Evolutionary conservation across 2,329 filamentous ascomycete species (phyloP).

Genomic region (Curvularia sp.): DNA sequence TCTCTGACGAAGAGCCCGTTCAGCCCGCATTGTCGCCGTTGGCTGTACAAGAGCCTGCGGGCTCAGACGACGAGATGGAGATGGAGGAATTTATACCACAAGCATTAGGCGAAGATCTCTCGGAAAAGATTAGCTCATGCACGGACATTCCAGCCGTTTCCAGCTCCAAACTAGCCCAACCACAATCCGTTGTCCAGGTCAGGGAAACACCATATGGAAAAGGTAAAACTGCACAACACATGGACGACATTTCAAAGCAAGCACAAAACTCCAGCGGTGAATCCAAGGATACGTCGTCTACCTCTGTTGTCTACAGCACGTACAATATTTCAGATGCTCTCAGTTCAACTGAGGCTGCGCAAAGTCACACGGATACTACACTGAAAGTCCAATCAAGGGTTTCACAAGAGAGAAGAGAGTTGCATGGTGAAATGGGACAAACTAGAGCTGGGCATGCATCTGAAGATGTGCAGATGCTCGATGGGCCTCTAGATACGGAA

Average conservation of each 20-base stretch:
- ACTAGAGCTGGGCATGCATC: too few species aligned
- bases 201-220: constrained; percentile 42
- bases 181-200: constrained; percentile 34
- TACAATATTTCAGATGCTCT: constrained; percentile 28
- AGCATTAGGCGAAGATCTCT: constrained; percentile 36
- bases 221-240: constrained; percentile 18
- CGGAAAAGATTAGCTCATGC: neutral
- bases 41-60: constrained; percentile 2
- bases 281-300: constrained; percentile 32
- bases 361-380: neutral
- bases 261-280: constrained; percentile 23
- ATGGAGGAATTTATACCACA: constrained; percentile 40
- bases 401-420: neutral
- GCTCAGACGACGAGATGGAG: constrained; percentile 42
- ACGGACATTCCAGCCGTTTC: neutral
- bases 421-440: neutral
- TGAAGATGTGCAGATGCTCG: constrained; percentile 1
- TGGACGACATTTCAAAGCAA: constrained; percentile 5
- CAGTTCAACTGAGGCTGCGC: neutral
- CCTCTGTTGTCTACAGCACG: constrained; percentile 37
- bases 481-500: neutral
- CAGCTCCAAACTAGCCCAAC: neutral
- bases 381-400: neutral
- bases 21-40: constrained; percentile 32
- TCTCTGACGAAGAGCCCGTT: constrained; percentile 20